Conservation (phyloP, 345 rosid genomes). For the Aegle marmelos region DNA sequence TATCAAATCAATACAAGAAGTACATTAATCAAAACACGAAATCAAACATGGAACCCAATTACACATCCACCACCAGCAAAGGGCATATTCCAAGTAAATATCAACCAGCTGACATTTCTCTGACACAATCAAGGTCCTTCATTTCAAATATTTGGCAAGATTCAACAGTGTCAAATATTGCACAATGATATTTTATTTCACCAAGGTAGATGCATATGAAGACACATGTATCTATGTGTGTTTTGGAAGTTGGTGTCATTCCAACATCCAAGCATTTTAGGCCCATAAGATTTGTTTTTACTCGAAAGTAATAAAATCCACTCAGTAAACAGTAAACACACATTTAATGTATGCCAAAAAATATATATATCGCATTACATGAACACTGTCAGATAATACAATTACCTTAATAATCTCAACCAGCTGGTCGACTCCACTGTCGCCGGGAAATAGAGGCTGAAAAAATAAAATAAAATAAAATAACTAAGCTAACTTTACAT, state of each 20-base stretch:
- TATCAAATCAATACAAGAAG: background rate
- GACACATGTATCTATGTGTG: too few species aligned
- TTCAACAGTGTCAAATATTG: background rate
- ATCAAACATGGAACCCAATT: background rate
- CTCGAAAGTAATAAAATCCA: background rate
- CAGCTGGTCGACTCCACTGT: conserved; percentile 96
- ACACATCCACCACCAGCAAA: background rate
- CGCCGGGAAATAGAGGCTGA: conserved; percentile 96
- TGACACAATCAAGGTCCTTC: background rate
- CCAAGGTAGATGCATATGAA: background rate
- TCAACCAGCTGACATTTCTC: background rate
- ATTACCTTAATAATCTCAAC: conserved; percentile 96
- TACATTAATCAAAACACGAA: background rate
- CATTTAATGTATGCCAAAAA: background rate
- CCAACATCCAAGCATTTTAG: background rate
- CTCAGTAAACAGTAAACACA: background rate
- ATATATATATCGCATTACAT: background rate
- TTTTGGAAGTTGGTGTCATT: background rate
- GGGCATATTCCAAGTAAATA: background rate
- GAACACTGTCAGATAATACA: background rate
- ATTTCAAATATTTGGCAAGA: background rate
- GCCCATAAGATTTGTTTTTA: background rate
- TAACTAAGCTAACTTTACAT: background rate
- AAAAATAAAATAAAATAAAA: conserved; percentile 15
- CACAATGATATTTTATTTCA: background rate